Conservation (phyloP, 768 basidiomycete species). For the Grammothele lineata region DNA sequence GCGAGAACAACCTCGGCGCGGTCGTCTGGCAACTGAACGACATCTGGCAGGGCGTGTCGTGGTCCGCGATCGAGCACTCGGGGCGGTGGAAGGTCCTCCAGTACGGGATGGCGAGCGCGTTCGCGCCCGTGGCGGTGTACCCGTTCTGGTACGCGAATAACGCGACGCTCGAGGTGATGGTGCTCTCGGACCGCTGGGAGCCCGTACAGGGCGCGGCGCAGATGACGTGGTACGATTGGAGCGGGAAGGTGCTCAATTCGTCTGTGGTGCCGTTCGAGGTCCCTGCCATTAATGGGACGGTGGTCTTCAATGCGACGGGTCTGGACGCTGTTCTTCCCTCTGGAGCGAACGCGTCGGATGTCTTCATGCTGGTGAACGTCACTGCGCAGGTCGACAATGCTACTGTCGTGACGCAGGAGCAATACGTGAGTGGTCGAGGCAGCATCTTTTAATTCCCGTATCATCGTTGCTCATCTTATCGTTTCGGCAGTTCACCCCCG, state of each 20-base stretch:
- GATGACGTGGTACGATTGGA: conserved; percentile 59
- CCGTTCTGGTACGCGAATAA: conserved; percentile 54
- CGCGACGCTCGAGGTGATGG: conserved; percentile 43
- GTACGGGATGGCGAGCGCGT: conserved; percentile 43
- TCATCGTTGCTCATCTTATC: too few species aligned
- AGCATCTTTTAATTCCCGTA: too few species aligned
- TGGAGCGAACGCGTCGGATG: conserved; percentile 36
- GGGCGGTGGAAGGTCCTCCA: conserved; percentile 59
- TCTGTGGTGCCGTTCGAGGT: conserved; percentile 37
- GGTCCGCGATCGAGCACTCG: conserved; percentile 53
- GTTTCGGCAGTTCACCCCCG: conserved; percentile 44
- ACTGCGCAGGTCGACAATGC: conserved; percentile 37
- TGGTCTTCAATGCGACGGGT: conserved; percentile 39
- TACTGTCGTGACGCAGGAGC: conserved; percentile 42
- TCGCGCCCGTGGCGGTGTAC: conserved; percentile 45
- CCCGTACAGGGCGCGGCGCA: conserved; percentile 41
- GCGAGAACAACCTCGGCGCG: conserved; percentile 56
- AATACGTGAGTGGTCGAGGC: conserved; percentile 44
- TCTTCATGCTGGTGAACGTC: conserved; percentile 49
- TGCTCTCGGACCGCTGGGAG: conserved; percentile 50
- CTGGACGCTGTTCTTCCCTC: conserved; percentile 42
- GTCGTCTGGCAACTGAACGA: conserved; percentile 59
- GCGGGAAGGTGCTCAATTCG: conserved; percentile 36
- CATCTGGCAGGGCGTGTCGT: conserved; percentile 57
- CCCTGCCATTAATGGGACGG: conserved; percentile 47